Base-by-base conservation (phyloP, 805 yeast genomes). In the Phaffomyces thermotolerans region DNA sequence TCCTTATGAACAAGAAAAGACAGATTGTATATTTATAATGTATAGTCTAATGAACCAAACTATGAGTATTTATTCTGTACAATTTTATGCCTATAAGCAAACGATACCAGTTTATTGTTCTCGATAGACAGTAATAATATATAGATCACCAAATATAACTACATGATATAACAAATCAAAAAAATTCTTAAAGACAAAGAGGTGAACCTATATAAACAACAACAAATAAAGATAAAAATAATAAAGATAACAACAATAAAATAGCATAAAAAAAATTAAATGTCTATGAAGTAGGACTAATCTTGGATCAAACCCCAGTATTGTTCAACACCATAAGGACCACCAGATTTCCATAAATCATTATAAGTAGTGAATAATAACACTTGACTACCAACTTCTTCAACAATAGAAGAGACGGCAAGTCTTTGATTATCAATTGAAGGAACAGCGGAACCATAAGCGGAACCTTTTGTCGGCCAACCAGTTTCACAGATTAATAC, bases 381-480 rank as follows among this genome's bases (percentile, higher is more conserved):
- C 10, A 75, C 76, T 52, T 72, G 71, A 49, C 65, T 66, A 32
- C 74, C 79, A 47, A 75, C 67, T 1, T 61, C 48, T 6, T 64
- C 57, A 24, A 68, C 72, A 44, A 80, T 75, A 45, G 78, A 65
- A 48, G 72, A 58, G 39, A 80, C 55, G 12, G 84, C 82, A 10
- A 66, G 50, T 22, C 64, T 57, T 60, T 80, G 85, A 66, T 79
- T 75, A 5, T 52, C 60, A 29, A 51, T 51, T 20, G 80, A 74
- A 37, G 85, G 84, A 31, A 78, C 78, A 51, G 80, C 78, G 39
- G 51, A 48, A 45, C 80, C 81, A 52, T 68, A 73, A 45, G 72
- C 54, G 49, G 67, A 60, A 56, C 87, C 86, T 53, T 68, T 55
- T 14, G 82, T 72, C 54, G 86, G 87, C 87, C 87, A 80, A 35